Evolutionary conservation across 768 basidiomycete species (phyloP), one percentile per base, ranked within the genome.

Genomic region (Basidioascus undulatus): DNA sequence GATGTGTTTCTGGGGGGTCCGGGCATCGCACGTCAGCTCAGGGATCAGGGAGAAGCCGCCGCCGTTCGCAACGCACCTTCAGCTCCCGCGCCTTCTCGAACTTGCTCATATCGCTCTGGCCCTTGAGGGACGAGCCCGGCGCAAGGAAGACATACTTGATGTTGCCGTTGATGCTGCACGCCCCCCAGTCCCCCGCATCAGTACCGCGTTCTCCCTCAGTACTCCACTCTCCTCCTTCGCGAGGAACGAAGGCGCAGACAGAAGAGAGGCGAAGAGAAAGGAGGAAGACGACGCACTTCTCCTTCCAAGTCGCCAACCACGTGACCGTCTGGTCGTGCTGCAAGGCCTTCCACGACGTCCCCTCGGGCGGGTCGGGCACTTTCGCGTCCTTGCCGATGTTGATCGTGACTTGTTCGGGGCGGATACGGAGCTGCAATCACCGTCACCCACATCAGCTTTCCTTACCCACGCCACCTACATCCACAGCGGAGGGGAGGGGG

Each of bases 241-340:
- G 13, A 6, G 4, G 13, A 3, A 37, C 5, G 28, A 27, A 11
- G 16, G 6, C 25, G 30, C 4, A 15, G 5, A 34, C 20, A 9
- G 24, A 4, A 27, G 28, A 25, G 5, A 30, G 4, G 35, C 24
- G 9, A 11, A 41, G 43, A n/a, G n/a, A n/a, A n/a, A n/a, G n/a
- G n/a, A n/a, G n/a, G n/a, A n/a, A n/a, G n/a, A 74, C 71, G 53
- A 96, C 96, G 60, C 96, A 74, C 54, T 98, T 98, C 59, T 96
- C 92, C 35, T 84, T 86, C 92, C 92, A 98, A 42, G 79, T 87
- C 5, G 92, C 92, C 36, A 98, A 67, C 92, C 92, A 98, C 11
- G 92, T 96, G 21, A 96, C 92, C 3, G 84, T 94, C 49, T 87
- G 76, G 55, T 96, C 87, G 54, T 96, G 82, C 10, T 71, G 67